phyloP scores from a whole-genome alignment of 371 early-diverging fungal genomes.

The Haplosporangium sp. region DNA sequence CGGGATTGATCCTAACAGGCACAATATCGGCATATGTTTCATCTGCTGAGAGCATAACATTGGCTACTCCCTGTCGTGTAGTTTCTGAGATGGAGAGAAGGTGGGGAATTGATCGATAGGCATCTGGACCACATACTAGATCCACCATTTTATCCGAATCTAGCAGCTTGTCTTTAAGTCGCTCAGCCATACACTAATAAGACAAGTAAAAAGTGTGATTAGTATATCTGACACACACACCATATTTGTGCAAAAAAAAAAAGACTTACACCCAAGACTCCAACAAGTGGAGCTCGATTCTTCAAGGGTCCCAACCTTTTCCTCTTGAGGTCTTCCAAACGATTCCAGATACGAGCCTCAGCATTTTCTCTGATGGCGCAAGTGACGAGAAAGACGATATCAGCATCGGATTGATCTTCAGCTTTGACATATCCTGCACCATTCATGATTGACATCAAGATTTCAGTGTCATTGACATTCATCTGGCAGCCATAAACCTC shows the following conservation, averaged over 20 bases:
- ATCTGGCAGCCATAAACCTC: conserved; percentile 90
- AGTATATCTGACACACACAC: background rate
- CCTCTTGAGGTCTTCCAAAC: conserved; percentile 70
- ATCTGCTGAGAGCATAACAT: conserved; percentile 86
- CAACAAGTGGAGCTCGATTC: conserved; percentile 74
- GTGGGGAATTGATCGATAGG: conserved; percentile 81
- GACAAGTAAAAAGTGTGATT: background rate
- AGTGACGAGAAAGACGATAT: conserved; percentile 82
- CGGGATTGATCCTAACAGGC: conserved; percentile 75
- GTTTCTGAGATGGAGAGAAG: conserved; percentile 73
- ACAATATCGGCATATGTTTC: conserved; percentile 88
- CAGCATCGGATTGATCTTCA: conserved; percentile 65
- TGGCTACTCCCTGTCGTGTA: conserved; percentile 80
- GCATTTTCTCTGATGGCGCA: conserved; percentile 87
- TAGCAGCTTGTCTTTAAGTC: conserved; percentile 78
- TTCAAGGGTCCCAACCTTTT: conserved; percentile 63
- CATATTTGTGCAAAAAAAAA: background rate
- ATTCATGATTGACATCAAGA: conserved; percentile 80
- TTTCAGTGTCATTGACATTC: conserved; percentile 87
- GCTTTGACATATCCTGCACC: conserved; percentile 77
- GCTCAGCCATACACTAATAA: conserved; percentile 79
- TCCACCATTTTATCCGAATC: conserved; percentile 81
- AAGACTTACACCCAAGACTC: conserved; percentile 75
- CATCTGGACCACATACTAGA: conserved; percentile 87
- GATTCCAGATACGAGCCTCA: conserved; percentile 80